A percentile compares a stretch with the other conserved stretches of the same genome.
Evolutionary conservation across 441 rosid species (phyloP).

Genomic region (Pelargonium cotyledonis): DNA sequence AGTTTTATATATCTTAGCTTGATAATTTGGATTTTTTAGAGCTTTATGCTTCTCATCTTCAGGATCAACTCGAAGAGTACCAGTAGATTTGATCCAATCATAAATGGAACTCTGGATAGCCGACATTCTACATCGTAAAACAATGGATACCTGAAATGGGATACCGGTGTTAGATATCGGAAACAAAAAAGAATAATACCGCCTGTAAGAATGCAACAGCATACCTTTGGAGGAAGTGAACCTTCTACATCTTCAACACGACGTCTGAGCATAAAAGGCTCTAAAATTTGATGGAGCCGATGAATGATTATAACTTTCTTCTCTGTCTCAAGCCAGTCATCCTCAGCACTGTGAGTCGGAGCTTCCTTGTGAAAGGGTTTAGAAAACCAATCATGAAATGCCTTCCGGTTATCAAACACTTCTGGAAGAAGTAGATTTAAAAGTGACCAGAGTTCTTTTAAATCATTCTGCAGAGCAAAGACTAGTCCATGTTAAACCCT

Average conservation of each 20-base stretch:
- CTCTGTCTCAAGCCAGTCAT: constrained; percentile 99
- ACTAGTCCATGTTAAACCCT: constrained; percentile 8
- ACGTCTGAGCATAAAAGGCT: constrained; percentile 99
- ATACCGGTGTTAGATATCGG: constrained; percentile 29
- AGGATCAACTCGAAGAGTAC: constrained; percentile 94
- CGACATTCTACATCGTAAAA: constrained; percentile 95
- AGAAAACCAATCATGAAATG: constrained; percentile 99
- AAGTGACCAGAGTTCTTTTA: constrained; percentile 99
- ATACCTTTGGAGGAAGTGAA: constrained; percentile 99
- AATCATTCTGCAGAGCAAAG: constrained; percentile 68
- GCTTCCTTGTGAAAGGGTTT: constrained; percentile 96
- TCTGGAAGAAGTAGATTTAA: constrained; percentile 97
- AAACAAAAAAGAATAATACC: constrained; percentile 16
- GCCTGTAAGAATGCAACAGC: constrained; percentile 12
- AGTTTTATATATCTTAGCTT: constrained; percentile 66
- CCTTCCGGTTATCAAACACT: constrained; percentile 97
- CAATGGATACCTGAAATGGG: constrained; percentile 72
- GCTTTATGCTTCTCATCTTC: constrained; percentile 79
- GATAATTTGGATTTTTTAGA: constrained; percentile 74
- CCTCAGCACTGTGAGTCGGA: constrained; percentile 76
- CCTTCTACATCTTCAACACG: constrained; percentile 99
- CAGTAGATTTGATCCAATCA: constrained; percentile 99
- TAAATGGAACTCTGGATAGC: constrained; percentile 91
- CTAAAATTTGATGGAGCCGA: constrained; percentile 97
- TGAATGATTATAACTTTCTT: constrained; percentile 98